Percentiles rank a stretch among this genome's conserved stretches.
phyloP scores from a whole-genome alignment of 2,329 filamentous ascomycete species.

The Aspergillus sojae region DNA sequence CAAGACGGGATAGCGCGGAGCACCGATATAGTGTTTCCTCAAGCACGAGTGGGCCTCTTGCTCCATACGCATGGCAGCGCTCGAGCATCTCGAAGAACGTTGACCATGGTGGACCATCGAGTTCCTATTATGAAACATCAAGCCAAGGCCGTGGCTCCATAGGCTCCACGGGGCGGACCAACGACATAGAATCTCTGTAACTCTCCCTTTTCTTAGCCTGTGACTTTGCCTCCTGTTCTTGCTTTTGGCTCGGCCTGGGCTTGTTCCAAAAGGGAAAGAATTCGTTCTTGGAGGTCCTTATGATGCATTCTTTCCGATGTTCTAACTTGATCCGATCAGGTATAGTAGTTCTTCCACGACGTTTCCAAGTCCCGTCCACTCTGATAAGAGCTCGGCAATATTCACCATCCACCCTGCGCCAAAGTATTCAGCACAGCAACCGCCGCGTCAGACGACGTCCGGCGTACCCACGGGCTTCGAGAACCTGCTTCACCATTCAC shows the following conservation, averaged over 20 bases:
- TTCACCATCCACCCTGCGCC: slow-evolving; percentile 13
- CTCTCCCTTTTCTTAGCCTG: slow-evolving; percentile 14
- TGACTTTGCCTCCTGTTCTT: not conserved
- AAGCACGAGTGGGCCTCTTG: slow-evolving; percentile 21
- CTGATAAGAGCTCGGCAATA: slow-evolving; percentile 28
- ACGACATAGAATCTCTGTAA: slow-evolving; percentile 40
- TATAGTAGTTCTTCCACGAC: slow-evolving; percentile 31
- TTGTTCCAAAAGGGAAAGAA: not conserved
- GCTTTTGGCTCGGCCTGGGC: not conserved
- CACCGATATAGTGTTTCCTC: slow-evolving; percentile 27
- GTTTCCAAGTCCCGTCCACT: slow-evolving; percentile 32
- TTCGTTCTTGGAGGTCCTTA: not conserved
- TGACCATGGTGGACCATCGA: slow-evolving; percentile 21
- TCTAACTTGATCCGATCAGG: slow-evolving; percentile 26
- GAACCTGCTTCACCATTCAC: slow-evolving; percentile 38
- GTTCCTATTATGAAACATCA: slow-evolving; percentile 25
- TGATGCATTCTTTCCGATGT: not conserved
- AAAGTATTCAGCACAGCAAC: slow-evolving; percentile 20
- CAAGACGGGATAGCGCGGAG: slow-evolving; percentile 23
- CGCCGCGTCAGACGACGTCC: slow-evolving; percentile 21
- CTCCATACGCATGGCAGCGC: slow-evolving; percentile 24
- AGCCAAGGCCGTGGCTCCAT: slow-evolving; percentile 28
- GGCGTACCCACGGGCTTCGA: slow-evolving; percentile 42
- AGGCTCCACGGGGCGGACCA: slow-evolving; percentile 26
- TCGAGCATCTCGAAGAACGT: slow-evolving; percentile 14